Evolutionary conservation across 768 basidiomycete species (phyloP).

Genomic region (Pleurotus giganteus): DNA sequence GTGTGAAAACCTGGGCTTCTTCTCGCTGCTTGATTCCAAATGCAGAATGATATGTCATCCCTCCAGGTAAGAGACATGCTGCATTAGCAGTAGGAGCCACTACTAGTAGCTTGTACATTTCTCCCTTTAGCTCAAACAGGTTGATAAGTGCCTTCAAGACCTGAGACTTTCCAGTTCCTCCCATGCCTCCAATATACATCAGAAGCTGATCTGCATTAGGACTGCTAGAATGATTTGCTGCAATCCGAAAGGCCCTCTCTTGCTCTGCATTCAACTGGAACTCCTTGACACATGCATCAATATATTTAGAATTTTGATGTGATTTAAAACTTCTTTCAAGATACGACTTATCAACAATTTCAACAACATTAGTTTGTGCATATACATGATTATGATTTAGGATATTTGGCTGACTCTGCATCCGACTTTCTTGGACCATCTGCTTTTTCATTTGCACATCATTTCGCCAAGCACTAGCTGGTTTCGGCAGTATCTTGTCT

Average conservation of each 20-base stretch:
- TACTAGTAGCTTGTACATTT: constrained; percentile 24
- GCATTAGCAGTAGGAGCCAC: constrained; percentile 26
- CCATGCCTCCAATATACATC: constrained; percentile 33
- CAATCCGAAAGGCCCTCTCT: constrained; percentile 27
- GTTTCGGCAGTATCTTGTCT: too few species aligned
- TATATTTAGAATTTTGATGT: background rate
- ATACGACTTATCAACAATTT: constrained; percentile 23
- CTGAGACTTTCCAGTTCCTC: constrained; percentile 31
- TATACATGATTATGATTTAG: too few species aligned
- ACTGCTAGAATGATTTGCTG: constrained; percentile 24
- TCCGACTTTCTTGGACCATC: too few species aligned
- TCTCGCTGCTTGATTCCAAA: constrained; percentile 9
- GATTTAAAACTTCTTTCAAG: constrained; percentile 14
- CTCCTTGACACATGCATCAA: background rate
- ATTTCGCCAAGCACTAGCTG: background rate
- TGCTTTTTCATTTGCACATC: too few species aligned
- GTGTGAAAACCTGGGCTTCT: too few species aligned
- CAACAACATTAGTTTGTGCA: too few species aligned
- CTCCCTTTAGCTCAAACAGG: constrained; percentile 21
- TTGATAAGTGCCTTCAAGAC: constrained; percentile 24
- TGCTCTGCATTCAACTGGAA: constrained; percentile 28
- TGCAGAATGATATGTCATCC: constrained; percentile 24
- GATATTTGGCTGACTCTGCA: too few species aligned
- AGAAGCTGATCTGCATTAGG: constrained; percentile 19
- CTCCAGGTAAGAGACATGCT: constrained; percentile 21